phyloP scores from a whole-genome alignment of 352 stramenopile species.

The Phytophthora ohioensis region DNA sequence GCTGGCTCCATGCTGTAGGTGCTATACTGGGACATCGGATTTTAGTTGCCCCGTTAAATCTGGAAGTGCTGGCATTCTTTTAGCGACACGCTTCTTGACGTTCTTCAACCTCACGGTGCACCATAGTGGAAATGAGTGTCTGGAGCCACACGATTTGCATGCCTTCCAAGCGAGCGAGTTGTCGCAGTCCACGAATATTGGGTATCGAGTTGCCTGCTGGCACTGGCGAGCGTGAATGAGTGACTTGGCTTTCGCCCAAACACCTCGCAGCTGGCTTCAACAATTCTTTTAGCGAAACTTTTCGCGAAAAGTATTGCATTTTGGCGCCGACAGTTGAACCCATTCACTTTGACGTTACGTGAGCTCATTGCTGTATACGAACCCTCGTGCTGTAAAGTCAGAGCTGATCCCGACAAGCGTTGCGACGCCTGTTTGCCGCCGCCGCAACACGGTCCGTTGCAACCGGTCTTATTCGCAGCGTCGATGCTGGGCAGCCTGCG shows the following conservation, averaged over 20 bases:
- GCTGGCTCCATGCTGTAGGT: constrained; percentile 25
- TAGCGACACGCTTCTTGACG: constrained; percentile 10
- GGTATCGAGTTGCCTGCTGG: constrained; percentile 21
- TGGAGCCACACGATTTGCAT: constrained; percentile 13
- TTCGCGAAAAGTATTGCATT: neutral
- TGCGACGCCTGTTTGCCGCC: constrained; percentile 15
- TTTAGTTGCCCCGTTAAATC: constrained; percentile 12
- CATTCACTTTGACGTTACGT: constrained; percentile 18
- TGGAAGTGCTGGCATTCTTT: constrained; percentile 22
- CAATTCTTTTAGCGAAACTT: neutral
- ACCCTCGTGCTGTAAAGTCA: neutral
- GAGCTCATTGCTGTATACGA: constrained; percentile 31
- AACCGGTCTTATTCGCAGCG: constrained; percentile 12
- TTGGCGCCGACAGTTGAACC: neutral
- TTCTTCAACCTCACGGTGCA: constrained; percentile 23
- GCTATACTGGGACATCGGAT: constrained; percentile 22
- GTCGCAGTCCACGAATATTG: constrained; percentile 28
- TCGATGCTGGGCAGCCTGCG: neutral
- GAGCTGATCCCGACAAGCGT: neutral
- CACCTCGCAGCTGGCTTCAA: constrained; percentile 19
- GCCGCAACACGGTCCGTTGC: neutral
- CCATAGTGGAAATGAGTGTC: constrained; percentile 5
- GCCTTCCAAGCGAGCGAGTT: constrained; percentile 7
- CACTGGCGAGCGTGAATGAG: constrained; percentile 1
- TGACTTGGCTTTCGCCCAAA: constrained; percentile 1